A percentile compares a stretch with the other conserved stretches of the same genome.
These are phyloP conservation scores for Phalaenopsis hybrid DNA, from an alignment of 116 monocot genomes.

Conservation along the genomic window DNA sequence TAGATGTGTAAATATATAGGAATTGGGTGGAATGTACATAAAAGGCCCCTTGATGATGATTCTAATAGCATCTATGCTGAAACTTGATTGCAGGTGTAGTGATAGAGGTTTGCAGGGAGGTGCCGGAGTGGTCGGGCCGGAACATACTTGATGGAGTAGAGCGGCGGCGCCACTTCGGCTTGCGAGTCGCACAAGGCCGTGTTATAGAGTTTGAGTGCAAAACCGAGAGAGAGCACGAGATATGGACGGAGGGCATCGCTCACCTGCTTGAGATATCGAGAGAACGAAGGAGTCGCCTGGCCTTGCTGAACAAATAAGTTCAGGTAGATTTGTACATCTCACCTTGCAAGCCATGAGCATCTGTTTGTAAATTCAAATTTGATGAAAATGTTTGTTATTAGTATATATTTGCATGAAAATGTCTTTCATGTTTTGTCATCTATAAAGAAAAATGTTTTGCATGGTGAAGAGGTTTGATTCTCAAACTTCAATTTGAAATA, in stretches of 20 bases:
- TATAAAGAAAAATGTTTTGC: neutral
- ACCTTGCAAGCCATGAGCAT: too few relatives aligned
- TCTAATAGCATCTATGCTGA: neutral
- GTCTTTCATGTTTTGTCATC: neutral
- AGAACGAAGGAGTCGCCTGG: slow-evolving; percentile 3
- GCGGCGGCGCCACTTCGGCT: slow-evolving; percentile 74
- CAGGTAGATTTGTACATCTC: neutral
- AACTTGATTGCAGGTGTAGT: slow-evolving; percentile 44
- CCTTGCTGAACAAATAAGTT: neutral
- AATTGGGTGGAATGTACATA: too few relatives aligned
- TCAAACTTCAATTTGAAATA: too few relatives aligned
- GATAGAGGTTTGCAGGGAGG: slow-evolving; percentile 54
- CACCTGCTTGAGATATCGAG: slow-evolving; percentile 36
- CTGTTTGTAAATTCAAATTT: neutral
- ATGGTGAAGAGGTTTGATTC: too few relatives aligned
- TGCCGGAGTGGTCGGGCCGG: slow-evolving; percentile 77
- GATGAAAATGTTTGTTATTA: neutral
- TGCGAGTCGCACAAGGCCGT: slow-evolving; percentile 54
- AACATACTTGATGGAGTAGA: slow-evolving; percentile 75
- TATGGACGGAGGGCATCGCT: slow-evolving; percentile 74
- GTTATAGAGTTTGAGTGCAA: slow-evolving; percentile 93
- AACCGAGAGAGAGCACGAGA: slow-evolving; percentile 62
- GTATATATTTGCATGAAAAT: neutral
- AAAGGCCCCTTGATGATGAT: neutral
- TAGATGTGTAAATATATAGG: too few relatives aligned